Conservation (phyloP, 1,139 yeast genomes). For the Wickerhamomyces sp. region DNA sequence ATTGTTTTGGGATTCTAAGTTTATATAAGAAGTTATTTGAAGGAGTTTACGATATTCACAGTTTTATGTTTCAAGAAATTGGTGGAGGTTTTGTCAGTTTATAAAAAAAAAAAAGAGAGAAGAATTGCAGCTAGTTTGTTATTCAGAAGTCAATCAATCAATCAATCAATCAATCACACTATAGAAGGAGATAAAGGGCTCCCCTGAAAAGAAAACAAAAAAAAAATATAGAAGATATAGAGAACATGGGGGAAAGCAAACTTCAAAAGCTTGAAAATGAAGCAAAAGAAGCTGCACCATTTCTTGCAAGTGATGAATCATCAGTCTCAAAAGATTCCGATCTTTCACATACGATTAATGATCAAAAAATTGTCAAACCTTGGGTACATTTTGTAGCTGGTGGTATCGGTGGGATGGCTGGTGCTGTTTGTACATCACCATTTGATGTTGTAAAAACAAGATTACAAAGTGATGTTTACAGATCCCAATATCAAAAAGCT, state of each 20-base stretch:
- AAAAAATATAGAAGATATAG: background rate
- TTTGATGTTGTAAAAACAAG: conserved; percentile 95
- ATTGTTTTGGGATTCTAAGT: too few species aligned
- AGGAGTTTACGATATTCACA: too few species aligned
- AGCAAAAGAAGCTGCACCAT: conserved; percentile 55
- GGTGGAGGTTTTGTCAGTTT: too few species aligned
- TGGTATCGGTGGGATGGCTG: conserved; percentile 97
- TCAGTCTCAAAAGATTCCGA: conserved; percentile 26
- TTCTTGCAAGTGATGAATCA: conserved; percentile 64
- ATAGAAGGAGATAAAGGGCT: too few species aligned
- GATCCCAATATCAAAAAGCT: conserved; percentile 24
- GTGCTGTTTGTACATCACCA: conserved; percentile 91
- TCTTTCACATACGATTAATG: conserved; percentile 5
- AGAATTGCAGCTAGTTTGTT: too few species aligned
- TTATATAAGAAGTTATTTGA: too few species aligned
- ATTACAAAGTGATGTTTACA: conserved; percentile 79
- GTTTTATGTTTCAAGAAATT: too few species aligned
- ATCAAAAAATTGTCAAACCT: conserved; percentile 44
- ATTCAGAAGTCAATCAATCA: too few species aligned
- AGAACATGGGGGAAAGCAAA: conserved; percentile 26
- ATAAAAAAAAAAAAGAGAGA: too few species aligned
- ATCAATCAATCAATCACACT: too few species aligned
- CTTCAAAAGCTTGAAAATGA: conserved; percentile 37
- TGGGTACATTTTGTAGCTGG: conserved; percentile 99
- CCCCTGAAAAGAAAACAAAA: background rate